A percentile compares a stretch with the other conserved stretches of the same genome.
phyloP scores from a whole-genome alignment of 768 basidiomycete genomes.

The Hemileccinum rubropunctum region DNA sequence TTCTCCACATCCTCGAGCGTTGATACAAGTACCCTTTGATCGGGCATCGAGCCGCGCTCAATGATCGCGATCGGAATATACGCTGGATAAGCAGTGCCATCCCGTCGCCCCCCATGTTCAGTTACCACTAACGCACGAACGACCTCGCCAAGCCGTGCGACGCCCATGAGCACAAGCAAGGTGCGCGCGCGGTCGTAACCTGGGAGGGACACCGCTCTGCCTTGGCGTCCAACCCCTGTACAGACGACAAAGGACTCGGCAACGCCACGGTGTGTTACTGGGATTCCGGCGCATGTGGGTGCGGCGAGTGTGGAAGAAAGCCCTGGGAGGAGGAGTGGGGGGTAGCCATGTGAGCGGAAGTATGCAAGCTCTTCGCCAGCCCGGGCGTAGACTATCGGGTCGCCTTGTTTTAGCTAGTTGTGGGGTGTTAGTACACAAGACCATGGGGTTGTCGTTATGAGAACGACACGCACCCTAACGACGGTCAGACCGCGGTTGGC shows the following conservation, averaged over 20 bases:
- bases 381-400: constrained; percentile 92
- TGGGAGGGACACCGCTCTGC: constrained; percentile 80
- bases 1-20: constrained; percentile 70
- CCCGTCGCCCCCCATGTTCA: constrained; percentile 39
- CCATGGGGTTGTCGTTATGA: background rate
- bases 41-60: constrained; percentile 91
- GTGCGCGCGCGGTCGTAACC: constrained; percentile 83
- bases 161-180: constrained; percentile 90
- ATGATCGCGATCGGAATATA: constrained; percentile 88
- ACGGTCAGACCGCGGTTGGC: constrained; percentile 80
- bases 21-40: constrained; percentile 81
- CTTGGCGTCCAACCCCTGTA: constrained; percentile 89
- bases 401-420: constrained; percentile 89
- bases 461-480: constrained; percentile 60
- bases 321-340: constrained; percentile 84
- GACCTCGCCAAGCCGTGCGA: constrained; percentile 77
- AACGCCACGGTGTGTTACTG: constrained; percentile 93
- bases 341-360: constrained; percentile 84
- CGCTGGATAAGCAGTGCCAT: constrained; percentile 64
- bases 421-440: background rate
- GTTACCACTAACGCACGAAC: constrained; percentile 52
- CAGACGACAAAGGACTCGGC: constrained; percentile 88
- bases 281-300: constrained; percentile 86
- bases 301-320: constrained; percentile 88
- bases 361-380: constrained; percentile 93